A percentile compares a stretch with the other conserved stretches of the same genome.
phyloP scores from a whole-genome alignment of 2,329 filamentous ascomycete genomes.

The Monilinia laxa region DNA sequence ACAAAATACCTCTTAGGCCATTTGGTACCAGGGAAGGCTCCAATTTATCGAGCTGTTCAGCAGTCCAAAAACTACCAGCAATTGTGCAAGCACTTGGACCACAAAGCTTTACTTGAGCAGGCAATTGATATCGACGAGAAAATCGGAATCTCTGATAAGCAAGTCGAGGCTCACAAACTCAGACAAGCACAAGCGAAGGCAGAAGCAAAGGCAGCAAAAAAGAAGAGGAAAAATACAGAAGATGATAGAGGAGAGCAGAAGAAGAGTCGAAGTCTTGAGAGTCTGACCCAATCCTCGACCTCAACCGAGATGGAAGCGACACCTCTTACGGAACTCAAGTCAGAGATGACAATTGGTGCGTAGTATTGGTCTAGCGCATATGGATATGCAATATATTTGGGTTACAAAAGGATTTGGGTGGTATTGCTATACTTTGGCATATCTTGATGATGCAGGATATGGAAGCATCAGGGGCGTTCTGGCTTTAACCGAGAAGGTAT shows the following conservation, averaged over 20 bases:
- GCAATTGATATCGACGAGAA: slow-evolving; percentile 63
- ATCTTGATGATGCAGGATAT: background rate
- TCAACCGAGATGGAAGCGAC: background rate
- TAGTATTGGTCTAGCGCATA: background rate
- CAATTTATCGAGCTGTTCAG: slow-evolving; percentile 61
- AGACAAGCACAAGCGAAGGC: slow-evolving; percentile 23
- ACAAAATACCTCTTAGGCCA: slow-evolving; percentile 89
- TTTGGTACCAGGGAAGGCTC: slow-evolving; percentile 77
- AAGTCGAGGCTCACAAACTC: slow-evolving; percentile 25
- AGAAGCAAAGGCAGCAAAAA: slow-evolving; percentile 24
- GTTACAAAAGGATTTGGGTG: background rate
- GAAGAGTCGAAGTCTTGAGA: slow-evolving; percentile 16
- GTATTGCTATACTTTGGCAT: slow-evolving; percentile 13
- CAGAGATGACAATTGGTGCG: slow-evolving; percentile 17
- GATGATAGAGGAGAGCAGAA: slow-evolving; percentile 14
- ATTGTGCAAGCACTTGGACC: slow-evolving; percentile 62
- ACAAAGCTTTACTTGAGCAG: slow-evolving; percentile 60
- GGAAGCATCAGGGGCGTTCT: slow-evolving; percentile 12
- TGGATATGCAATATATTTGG: background rate
- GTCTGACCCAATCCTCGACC: background rate
- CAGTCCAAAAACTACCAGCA: slow-evolving; percentile 69
- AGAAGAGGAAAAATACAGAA: slow-evolving; percentile 17
- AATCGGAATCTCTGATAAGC: slow-evolving; percentile 32
- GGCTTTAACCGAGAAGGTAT: background rate
- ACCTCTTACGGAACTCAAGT: slow-evolving; percentile 1